Percentiles rank a stretch among this genome's conserved stretches.
phyloP scores from a whole-genome alignment of 2,329 filamentous ascomycete species.

The Meredithiella fracta region DNA sequence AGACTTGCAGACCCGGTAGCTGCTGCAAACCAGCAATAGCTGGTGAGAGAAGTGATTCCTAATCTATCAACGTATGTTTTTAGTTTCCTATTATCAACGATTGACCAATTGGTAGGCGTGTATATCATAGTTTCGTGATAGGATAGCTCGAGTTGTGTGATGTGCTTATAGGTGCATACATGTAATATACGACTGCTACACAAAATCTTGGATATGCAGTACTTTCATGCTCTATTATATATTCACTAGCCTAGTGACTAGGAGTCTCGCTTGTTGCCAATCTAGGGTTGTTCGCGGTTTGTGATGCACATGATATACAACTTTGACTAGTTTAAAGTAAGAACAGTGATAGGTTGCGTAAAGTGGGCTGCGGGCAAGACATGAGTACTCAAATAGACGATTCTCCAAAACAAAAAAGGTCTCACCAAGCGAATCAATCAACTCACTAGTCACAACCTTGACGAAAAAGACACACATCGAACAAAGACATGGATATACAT shows the following conservation, averaged over 20 bases:
- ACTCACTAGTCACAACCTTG: no score
- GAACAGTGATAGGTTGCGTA: not conserved
- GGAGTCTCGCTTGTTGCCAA: no score
- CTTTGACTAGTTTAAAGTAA: not conserved
- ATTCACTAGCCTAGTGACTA: no score
- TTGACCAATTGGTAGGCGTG: not conserved
- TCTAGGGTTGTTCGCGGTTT: not conserved
- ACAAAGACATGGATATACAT: no score
- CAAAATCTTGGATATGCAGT: not conserved
- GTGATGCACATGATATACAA: constrained; percentile 1
- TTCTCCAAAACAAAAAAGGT: not conserved
- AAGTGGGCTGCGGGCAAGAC: not conserved
- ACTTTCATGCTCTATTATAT: no score
- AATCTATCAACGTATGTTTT: not conserved
- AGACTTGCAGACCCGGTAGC: not conserved
- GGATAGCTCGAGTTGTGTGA: not conserved
- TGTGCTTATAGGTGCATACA: not conserved
- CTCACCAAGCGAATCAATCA: no score
- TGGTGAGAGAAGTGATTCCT: not conserved
- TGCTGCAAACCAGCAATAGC: not conserved
- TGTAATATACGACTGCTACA: not conserved
- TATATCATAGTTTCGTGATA: not conserved
- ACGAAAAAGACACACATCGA: not conserved
- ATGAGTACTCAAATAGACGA: not conserved
- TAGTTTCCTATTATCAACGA: not conserved